Evolutionary conservation across 1,139 yeast genomes (phyloP), one percentile per base, ranked within the genome.

Genomic region (Geotrichum aggregatum): DNA sequence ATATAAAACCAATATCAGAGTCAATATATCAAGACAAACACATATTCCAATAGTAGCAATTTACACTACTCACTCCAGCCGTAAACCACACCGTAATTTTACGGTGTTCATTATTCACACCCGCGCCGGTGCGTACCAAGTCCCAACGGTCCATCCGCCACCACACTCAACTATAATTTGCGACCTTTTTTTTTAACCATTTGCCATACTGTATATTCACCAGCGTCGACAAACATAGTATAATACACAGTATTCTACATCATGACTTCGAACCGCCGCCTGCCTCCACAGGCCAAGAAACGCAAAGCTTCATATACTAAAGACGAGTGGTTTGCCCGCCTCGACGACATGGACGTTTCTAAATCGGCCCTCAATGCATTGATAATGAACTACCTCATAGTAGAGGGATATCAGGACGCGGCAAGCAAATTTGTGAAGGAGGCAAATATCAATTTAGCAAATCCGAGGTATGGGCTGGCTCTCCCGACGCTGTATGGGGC

Each of bases 321-420:
- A 46, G 63, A 58, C 14, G 64, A 62, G 44, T 65, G 69, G 68
- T 60, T 58, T n/a, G 54, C 59, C 5, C 56, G 63, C 26, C 52
- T 59, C 26, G 50, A 54, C 13, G 63, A 61, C 30, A 57, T 64
- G 14, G 44, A 54, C 11, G 56, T 66, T 11, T 56, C 66, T 26
- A 60, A 62, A 42, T 22, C 58, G 14, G 70, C 63, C 38, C 59
- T 71, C 41, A 68, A 71, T 57, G 56, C 66, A 16, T 54, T 71
- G 44, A 66, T 71, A 22, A 63, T 72, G 66, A 69, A 72, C 59
- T 72, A 70, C 50, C 62, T 71, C 39, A 61, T 72, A 7, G 63
- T 68, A 16, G 71, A 71, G 50, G 75, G 75, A 14, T 69, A 71
- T 49, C 67, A 69, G 40, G 59, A 66, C 2, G 69, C 73, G 1